phyloP scores from a whole-genome alignment of 192 early-diverging fungal species.

The Piromyces finnis region DNA sequence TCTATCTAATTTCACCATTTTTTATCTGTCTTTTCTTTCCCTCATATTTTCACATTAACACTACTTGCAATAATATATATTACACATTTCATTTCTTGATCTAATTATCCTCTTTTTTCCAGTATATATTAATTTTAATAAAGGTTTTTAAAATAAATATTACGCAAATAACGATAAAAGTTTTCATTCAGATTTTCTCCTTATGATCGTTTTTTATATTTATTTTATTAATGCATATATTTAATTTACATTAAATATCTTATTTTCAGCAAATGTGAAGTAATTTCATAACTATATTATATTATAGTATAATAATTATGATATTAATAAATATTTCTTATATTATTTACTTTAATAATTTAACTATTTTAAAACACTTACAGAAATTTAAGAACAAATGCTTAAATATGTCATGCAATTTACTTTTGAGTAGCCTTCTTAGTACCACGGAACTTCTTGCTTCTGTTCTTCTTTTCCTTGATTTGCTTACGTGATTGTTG shows the following conservation, averaged over 20 bases:
- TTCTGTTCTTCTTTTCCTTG: slow-evolving; percentile 94
- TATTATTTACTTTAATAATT: too few relatives aligned
- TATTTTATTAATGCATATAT: background rate
- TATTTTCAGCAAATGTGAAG: background rate
- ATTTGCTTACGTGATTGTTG: slow-evolving; percentile 88
- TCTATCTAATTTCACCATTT: too few relatives aligned
- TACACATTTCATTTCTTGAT: too few relatives aligned
- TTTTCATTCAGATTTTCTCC: background rate
- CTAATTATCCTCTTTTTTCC: too few relatives aligned
- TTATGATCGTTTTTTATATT: background rate
- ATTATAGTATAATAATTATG: too few relatives aligned
- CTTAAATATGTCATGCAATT: background rate
- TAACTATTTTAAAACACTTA: background rate
- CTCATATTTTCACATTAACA: too few relatives aligned
- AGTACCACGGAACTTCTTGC: slow-evolving; percentile 96
- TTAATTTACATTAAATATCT: background rate
- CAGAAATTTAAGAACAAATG: background rate
- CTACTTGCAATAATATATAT: too few relatives aligned
- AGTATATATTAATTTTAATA: too few relatives aligned
- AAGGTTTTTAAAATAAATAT: too few relatives aligned
- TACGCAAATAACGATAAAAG: background rate
- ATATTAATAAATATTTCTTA: too few relatives aligned
- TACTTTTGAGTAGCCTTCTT: slow-evolving; percentile 45
- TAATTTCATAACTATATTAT: background rate
- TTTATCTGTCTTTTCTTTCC: too few relatives aligned